Base-by-base conservation (phyloP, 1,284 basidiomycete genomes). In the Cryptococcus sp. region DNA sequence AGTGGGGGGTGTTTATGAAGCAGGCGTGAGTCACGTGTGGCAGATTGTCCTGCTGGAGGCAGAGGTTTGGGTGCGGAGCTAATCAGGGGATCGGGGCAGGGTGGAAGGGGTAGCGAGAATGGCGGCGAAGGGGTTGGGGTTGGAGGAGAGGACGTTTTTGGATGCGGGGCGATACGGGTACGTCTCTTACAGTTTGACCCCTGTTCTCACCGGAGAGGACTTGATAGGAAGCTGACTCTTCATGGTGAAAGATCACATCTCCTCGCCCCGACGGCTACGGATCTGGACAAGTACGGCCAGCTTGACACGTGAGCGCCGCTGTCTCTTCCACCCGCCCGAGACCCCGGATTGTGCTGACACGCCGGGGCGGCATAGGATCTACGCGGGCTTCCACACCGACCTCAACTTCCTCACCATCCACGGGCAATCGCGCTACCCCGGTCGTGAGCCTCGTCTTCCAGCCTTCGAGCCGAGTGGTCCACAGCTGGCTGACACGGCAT, bases 241-340 rank as follows among this genome's bases (percentile, higher is more conserved):
- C 47, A 23, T 24, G 35, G 9, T 50, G 39, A 21, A 58, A 93
- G 91, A 1, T 86, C 89, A 3, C 92, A 95, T 74, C 75, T 94
- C 23, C 83, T 96, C 20, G 92, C 90, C 0, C 92, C 92, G 2
- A 96, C 92, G 0, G 89, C 91, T 1, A 94, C 91, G 2, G 87
- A 95, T 70, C 81, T 96, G 12, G 74, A 78, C 24, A 89, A 87
- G 67, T 93, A 88, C 64, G 85, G 87, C 33, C 66, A 84, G 68
- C 84, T 85, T 60, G 83, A 75, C 47, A 68, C 68, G 76, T 77
- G 47, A 63, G 70, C 35, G 21, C 20, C 6, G 21, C 42, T 49
- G 7, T 9, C 9, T 33, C 28, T 33, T 33, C 39, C 33, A 2
- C 7, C 33, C 15, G 12, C 16, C 36, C 16, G 12, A 15, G n/a